phyloP scores from a whole-genome alignment of 192 early-diverging fungal genomes.

The Coemansia sp. region DNA sequence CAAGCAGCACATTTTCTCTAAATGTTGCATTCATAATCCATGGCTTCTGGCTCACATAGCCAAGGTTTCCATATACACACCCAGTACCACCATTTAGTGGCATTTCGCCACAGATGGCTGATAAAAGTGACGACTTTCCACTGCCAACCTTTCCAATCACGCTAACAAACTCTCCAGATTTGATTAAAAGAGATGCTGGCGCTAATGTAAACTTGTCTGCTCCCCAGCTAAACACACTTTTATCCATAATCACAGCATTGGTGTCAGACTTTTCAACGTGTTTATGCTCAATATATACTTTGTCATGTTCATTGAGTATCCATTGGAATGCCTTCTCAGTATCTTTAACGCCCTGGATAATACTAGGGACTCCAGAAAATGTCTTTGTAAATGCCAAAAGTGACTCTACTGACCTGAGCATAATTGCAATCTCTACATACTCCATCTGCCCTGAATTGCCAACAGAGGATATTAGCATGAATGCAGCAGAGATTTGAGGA shows the following conservation, averaged over 20 bases:
- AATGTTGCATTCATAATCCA: conserved; percentile 48
- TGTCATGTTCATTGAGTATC: neutral
- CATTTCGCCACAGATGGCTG: conserved; percentile 71
- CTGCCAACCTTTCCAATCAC: conserved; percentile 58
- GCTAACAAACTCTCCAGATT: conserved; percentile 32
- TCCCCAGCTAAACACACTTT: conserved; percentile 26
- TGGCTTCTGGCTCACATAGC: conserved; percentile 40
- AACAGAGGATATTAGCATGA: conserved; percentile 57
- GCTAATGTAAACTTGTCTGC: conserved; percentile 15
- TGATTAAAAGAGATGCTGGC: conserved; percentile 7
- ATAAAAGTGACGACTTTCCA: conserved; percentile 61
- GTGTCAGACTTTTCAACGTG: neutral
- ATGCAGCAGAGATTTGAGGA: conserved; percentile 54
- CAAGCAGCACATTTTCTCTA: conserved; percentile 44
- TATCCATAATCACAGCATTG: conserved; percentile 4
- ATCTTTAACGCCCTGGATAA: neutral
- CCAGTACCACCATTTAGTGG: conserved; percentile 65
- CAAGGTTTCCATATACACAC: conserved; percentile 58
- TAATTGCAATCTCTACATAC: conserved; percentile 14
- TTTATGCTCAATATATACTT: conserved; percentile 1
- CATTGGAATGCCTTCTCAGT: conserved; percentile 2
- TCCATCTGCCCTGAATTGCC: conserved; percentile 13
- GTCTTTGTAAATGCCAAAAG: conserved; percentile 4
- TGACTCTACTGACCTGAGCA: conserved; percentile 11
- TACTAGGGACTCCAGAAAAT: neutral